Evolutionary conservation across 2,329 filamentous ascomycete genomes (phyloP).

Genomic region (Monosporascus sp.): DNA sequence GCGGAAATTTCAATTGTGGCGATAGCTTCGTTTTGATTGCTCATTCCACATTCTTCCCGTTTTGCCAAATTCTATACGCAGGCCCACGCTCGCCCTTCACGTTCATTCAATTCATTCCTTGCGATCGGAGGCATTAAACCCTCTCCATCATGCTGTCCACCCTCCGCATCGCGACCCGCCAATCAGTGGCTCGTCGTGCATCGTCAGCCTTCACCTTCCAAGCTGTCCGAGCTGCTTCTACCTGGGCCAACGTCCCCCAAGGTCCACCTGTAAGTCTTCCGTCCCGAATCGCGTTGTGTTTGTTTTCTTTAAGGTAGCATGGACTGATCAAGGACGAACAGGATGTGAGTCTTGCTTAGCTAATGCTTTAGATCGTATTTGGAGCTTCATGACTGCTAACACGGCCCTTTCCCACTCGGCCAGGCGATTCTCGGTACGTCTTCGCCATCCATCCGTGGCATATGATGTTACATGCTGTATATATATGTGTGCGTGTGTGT

Average conservation of each 20-base stretch:
- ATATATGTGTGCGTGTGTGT: constrained; percentile 16
- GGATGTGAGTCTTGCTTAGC: constrained; percentile 29
- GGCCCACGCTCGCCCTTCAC: neutral
- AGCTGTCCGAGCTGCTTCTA: constrained; percentile 59
- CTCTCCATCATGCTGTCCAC: constrained; percentile 49
- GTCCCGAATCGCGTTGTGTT: constrained; percentile 14
- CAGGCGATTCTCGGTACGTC: constrained; percentile 72
- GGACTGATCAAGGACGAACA: constrained; percentile 19
- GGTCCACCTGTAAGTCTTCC: constrained; percentile 76
- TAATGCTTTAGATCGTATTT: neutral
- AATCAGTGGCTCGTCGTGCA: constrained; percentile 33
- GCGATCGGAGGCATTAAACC: neutral
- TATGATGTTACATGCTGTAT: constrained; percentile 1
- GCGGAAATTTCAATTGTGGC: no score
- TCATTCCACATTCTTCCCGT: neutral
- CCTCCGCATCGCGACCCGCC: constrained; percentile 48
- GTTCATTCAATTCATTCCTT: neutral
- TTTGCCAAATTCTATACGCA: neutral
- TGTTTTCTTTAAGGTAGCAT: constrained; percentile 2
- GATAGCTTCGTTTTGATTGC: no score
- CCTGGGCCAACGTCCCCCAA: constrained; percentile 87
- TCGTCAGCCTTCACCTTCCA: constrained; percentile 34
- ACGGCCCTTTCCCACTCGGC: constrained; percentile 14
- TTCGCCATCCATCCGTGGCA: constrained; percentile 8
- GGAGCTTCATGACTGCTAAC: constrained; percentile 3